These are phyloP conservation scores for Solanum ahanhuiri DNA, from an alignment of 257 asterid species.

Conservation along the genomic window DNA sequence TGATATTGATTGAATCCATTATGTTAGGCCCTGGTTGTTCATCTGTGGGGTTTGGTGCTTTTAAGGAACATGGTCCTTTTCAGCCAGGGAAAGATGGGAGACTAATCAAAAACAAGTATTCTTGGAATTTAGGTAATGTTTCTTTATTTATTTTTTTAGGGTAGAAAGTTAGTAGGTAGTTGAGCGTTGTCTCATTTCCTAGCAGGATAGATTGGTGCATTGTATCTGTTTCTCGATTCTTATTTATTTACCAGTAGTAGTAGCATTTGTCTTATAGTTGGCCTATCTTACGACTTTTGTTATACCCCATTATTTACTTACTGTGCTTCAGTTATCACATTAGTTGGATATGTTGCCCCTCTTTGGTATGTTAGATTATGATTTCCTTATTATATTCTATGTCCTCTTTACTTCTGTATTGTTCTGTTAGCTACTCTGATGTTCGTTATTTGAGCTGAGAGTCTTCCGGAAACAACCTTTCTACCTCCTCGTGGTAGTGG, in stretches of 20 bases:
- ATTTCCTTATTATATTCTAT: background rate
- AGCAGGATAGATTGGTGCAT: background rate
- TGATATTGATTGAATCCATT: background rate
- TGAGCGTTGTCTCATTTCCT: background rate
- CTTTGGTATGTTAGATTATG: background rate
- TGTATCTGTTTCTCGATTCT: background rate
- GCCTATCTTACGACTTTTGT: background rate
- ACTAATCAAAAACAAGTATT: conserved; percentile 9
- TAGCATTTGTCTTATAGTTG: background rate
- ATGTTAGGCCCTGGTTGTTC: conserved; percentile 21
- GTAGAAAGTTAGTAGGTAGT: too few species aligned
- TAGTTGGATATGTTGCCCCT: background rate
- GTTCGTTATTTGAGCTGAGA: too few species aligned
- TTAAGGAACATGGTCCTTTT: conserved; percentile 23
- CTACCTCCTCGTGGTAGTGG: background rate
- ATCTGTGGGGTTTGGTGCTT: conserved; percentile 19
- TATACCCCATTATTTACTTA: too few species aligned
- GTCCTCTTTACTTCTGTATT: background rate
- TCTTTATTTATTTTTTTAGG: background rate
- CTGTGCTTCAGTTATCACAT: background rate
- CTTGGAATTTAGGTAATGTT: conserved; percentile 20
- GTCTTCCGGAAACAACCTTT: background rate
- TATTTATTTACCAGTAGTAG: background rate
- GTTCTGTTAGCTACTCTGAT: background rate
- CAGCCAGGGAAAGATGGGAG: conserved; percentile 9